Evolutionary conservation across 371 early-diverging fungal genomes (phyloP).

Genomic region (Rhizopus delemar): DNA sequence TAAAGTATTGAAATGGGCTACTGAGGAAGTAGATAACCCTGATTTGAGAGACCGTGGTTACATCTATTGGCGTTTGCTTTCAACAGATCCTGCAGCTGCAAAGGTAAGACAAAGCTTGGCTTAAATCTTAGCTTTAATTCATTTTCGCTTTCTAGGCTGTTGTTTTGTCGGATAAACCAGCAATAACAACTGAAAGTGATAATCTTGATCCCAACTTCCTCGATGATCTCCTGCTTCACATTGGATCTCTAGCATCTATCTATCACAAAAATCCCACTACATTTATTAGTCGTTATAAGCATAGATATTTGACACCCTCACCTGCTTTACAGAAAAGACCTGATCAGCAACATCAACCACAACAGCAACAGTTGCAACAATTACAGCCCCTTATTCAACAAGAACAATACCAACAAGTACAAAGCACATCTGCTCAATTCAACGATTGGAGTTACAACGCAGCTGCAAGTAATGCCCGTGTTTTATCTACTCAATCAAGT

Average conservation of each 20-base stretch:
- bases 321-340: constrained; percentile 40
- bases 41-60: constrained; percentile 97
- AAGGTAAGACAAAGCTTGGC: constrained; percentile 39
- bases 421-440: constrained; percentile 23
- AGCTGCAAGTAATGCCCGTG: constrained; percentile 28
- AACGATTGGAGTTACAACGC: constrained; percentile 35
- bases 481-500: constrained; percentile 28
- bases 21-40: constrained; percentile 92
- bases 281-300: constrained; percentile 67
- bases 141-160: constrained; percentile 48
- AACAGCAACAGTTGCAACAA: constrained; percentile 13
- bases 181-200: constrained; percentile 86
- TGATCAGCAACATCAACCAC: constrained; percentile 15
- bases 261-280: constrained; percentile 90
- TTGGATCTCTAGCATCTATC: constrained; percentile 88
- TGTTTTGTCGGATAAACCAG: constrained; percentile 88
- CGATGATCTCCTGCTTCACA: constrained; percentile 86
- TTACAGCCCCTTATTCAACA: constrained; percentile 15
- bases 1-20: constrained; percentile 88
- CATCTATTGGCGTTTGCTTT: constrained; percentile 96
- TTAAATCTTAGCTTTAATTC: not conserved
- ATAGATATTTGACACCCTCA: constrained; percentile 60
- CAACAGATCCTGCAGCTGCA: constrained; percentile 82
- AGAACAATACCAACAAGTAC: constrained; percentile 21
- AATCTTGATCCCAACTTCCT: constrained; percentile 78